Conservation (phyloP, 345 rosid species). For the Schrenkiella parvula region DNA sequence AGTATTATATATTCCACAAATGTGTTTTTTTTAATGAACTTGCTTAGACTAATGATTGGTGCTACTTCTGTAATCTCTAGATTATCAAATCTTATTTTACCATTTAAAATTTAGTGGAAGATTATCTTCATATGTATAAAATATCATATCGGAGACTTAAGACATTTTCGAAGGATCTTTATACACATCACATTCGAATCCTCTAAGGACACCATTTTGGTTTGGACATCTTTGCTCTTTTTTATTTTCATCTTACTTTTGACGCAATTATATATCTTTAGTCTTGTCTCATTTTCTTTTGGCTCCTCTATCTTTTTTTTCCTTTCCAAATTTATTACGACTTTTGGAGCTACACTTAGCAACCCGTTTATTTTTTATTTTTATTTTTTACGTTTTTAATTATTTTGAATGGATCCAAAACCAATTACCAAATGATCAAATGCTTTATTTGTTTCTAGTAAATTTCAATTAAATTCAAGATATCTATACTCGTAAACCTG, state of each 20-base stretch:
- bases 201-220: neutral
- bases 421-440: neutral
- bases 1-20: too few relatives aligned
- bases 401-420: neutral
- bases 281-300: neutral
- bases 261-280: neutral
- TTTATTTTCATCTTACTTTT: neutral
- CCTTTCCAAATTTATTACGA: neutral
- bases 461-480: neutral
- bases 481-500: neutral
- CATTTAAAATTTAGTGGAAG: neutral
- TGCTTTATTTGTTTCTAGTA: neutral
- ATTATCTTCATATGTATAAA: neutral
- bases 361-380: neutral
- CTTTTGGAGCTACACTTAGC: neutral
- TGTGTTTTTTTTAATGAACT: too few relatives aligned
- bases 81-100: neutral
- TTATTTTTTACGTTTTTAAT: neutral
- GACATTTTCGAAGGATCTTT: neutral
- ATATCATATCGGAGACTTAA: neutral
- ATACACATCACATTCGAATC: slow-evolving; percentile 14
- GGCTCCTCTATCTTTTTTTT: neutral
- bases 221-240: neutral
- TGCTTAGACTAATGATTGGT: neutral
- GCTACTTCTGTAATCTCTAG: neutral